Evolutionary conservation across 2,329 filamentous ascomycete species (phyloP).

Genomic region (Arthrocladium fulminans): DNA sequence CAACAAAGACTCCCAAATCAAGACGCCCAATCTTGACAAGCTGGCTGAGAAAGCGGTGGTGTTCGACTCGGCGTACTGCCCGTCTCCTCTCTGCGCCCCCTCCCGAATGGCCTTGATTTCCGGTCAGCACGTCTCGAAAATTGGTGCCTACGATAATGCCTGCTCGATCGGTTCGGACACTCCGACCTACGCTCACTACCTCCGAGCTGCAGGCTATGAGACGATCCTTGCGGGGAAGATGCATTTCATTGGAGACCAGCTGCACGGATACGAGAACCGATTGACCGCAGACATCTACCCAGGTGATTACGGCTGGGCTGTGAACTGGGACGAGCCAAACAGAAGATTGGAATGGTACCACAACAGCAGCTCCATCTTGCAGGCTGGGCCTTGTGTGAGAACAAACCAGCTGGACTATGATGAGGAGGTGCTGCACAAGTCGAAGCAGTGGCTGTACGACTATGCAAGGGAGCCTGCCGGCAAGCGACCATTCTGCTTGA

Average conservation of each 20-base stretch:
- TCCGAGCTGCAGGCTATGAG: slow-evolving; percentile 76
- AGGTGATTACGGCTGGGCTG: slow-evolving; percentile 86
- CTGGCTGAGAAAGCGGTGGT: slow-evolving; percentile 74
- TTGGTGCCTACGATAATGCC: slow-evolving; percentile 86
- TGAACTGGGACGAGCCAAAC: slow-evolving; percentile 85
- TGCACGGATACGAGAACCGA: slow-evolving; percentile 87
- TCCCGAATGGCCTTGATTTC: slow-evolving; percentile 93
- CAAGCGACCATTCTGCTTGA: slow-evolving; percentile 74
- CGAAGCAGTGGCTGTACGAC: slow-evolving; percentile 82
- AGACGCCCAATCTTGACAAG: slow-evolving; percentile 80
- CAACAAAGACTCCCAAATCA: slow-evolving; percentile 78
- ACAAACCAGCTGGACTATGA: slow-evolving; percentile 96
- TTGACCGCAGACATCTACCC: slow-evolving; percentile 95
- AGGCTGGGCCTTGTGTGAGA: slow-evolving; percentile 77
- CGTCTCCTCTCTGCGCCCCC: slow-evolving; percentile 82
- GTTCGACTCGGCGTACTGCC: slow-evolving; percentile 91
- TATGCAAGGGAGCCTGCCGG: slow-evolving; percentile 67
- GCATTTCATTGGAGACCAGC: slow-evolving; percentile 92
- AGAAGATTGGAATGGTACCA: slow-evolving; percentile 85
- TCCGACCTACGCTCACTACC: slow-evolving; percentile 86
- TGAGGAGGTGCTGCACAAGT: slow-evolving; percentile 90
- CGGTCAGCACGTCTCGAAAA: slow-evolving; percentile 82
- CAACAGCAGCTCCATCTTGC: slow-evolving; percentile 86
- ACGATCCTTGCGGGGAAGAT: slow-evolving; percentile 90
- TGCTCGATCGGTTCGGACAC: slow-evolving; percentile 73